Evolutionary conservation across 495 filamentous ascomycete genomes (phyloP).

Genomic region (Trypethelium eluteriae): DNA sequence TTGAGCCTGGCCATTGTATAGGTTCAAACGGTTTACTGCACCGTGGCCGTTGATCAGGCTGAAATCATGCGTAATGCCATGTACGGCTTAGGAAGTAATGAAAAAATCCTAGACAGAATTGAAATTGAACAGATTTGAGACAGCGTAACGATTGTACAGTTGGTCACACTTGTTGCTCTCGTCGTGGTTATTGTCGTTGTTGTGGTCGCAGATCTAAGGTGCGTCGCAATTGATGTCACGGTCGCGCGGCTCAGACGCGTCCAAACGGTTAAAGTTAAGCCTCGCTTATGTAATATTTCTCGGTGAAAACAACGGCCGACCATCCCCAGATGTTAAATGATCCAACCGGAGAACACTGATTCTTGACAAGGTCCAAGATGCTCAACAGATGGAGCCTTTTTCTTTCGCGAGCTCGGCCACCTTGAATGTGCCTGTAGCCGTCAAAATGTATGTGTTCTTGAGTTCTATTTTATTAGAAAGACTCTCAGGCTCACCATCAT

Average conservation of each 20-base stretch:
- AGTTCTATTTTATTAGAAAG: background rate
- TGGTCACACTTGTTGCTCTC: background rate
- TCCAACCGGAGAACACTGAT: background rate
- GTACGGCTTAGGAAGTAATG: no score
- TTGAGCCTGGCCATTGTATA: slow-evolving; percentile 14
- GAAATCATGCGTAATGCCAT: background rate
- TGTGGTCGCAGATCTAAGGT: background rate
- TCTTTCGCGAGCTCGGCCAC: slow-evolving; percentile 82
- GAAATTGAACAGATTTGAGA: background rate
- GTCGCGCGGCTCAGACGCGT: background rate
- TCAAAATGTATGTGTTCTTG: slow-evolving; percentile 58
- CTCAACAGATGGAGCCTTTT: slow-evolving; percentile 71
- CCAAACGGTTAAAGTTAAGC: background rate
- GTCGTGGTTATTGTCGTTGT: background rate
- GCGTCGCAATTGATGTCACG: background rate
- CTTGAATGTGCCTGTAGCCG: slow-evolving; percentile 67
- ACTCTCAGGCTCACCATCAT: slow-evolving; percentile 17
- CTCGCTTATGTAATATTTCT: background rate
- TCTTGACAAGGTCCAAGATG: background rate
- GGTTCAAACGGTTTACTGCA: background rate
- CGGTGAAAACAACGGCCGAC: background rate
- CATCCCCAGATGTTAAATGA: background rate
- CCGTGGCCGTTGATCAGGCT: background rate
- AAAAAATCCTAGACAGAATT: no score
- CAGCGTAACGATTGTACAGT: background rate